These are phyloP conservation scores for Plantago coronopus DNA, from an alignment of 305 asterid genomes.

Conservation along the genomic window DNA sequence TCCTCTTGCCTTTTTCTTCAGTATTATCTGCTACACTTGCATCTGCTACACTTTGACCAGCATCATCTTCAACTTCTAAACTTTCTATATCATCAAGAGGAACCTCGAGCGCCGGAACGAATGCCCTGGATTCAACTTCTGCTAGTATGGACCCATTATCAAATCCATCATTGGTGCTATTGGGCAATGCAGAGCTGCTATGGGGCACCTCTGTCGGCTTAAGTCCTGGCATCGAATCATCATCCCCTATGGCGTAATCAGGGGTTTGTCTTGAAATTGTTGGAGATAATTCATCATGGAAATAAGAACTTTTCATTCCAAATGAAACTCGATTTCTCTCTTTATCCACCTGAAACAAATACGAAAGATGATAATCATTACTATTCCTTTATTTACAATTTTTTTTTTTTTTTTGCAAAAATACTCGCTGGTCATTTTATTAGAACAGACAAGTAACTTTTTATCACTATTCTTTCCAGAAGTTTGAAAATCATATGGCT, in stretches of 20 bases:
- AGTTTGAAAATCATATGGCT: no score
- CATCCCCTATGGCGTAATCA: constrained; percentile 26
- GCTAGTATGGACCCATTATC: constrained; percentile 44
- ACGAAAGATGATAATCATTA: constrained; percentile 7
- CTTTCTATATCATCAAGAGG: constrained; percentile 67
- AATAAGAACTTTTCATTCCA: constrained; percentile 81
- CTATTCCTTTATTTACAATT: background rate
- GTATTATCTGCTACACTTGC: constrained; percentile 26
- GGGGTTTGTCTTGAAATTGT: constrained; percentile 26
- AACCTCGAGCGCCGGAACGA: constrained; percentile 83
- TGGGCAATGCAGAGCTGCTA: constrained; percentile 25
- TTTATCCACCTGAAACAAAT: constrained; percentile 66
- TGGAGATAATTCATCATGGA: constrained; percentile 36
- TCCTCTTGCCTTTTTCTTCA: constrained; percentile 55
- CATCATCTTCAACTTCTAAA: constrained; percentile 38
- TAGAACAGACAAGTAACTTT: no score
- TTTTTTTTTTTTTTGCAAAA: no score
- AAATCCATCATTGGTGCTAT: constrained; percentile 24
- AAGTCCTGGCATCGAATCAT: constrained; percentile 27
- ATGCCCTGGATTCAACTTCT: constrained; percentile 72
- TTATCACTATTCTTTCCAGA: no score
- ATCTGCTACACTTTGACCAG: constrained; percentile 30
- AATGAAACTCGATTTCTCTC: constrained; percentile 78
- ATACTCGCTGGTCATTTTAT: no score
- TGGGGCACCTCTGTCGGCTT: constrained; percentile 31